Evolutionary conservation across 2,329 filamentous ascomycete species (phyloP).

Genomic region (Colletotrichum godetiae): DNA sequence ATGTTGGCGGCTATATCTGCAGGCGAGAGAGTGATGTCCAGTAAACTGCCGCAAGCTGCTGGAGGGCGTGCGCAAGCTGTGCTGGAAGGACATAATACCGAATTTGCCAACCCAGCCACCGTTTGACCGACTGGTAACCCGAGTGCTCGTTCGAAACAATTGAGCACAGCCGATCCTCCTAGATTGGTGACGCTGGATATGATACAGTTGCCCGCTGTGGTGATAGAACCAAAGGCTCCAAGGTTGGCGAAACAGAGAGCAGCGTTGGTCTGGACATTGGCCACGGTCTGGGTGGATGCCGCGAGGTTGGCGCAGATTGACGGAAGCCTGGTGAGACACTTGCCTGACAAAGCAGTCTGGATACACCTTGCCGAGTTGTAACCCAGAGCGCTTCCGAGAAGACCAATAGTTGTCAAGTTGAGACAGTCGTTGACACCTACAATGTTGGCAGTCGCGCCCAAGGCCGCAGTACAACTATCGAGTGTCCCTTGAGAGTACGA

Average conservation of each 20-base stretch:
- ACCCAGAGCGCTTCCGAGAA: neutral
- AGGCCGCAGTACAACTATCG: accelerated
- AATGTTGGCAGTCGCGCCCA: neutral
- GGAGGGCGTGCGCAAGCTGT: neutral
- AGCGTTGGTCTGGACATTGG: neutral
- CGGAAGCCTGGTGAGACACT: neutral
- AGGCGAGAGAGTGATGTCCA: neutral
- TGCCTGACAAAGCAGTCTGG: neutral
- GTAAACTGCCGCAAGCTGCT: neutral
- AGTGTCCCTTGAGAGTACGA: neutral
- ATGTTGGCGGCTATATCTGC: neutral
- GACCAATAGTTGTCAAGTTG: too few species aligned
- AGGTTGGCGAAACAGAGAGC: neutral
- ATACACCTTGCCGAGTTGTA: neutral
- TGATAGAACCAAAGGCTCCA: neutral
- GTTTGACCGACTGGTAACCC: neutral
- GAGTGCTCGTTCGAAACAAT: neutral
- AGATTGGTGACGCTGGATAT: neutral
- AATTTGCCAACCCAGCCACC: neutral
- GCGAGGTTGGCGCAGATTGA: neutral
- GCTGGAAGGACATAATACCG: neutral
- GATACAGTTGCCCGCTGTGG: neutral
- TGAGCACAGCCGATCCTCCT: neutral
- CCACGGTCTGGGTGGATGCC: neutral
- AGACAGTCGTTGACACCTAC: neutral